Evolutionary conservation across 805 yeast genomes (phyloP).

Genomic region (Metschnikowia similis): DNA sequence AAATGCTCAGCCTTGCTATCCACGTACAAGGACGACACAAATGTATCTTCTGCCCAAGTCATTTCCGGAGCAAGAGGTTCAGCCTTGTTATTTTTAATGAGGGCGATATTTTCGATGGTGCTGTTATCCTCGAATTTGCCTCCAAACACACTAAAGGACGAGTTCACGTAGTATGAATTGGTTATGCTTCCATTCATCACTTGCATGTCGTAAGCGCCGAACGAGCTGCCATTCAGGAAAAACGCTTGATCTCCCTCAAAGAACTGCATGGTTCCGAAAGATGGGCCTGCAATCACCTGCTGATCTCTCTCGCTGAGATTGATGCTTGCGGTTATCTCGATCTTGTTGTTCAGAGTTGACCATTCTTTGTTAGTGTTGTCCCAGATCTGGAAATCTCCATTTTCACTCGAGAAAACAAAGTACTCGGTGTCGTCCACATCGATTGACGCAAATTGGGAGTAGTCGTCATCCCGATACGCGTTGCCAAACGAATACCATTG

Average conservation of each 20-base stretch:
- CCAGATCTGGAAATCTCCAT: constrained; percentile 33
- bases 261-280: constrained; percentile 32
- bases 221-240: constrained; percentile 18
- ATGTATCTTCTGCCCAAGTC: constrained; percentile 23
- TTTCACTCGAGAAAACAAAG: constrained; percentile 33
- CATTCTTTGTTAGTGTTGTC: constrained; percentile 34
- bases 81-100: constrained; percentile 21
- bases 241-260: constrained; percentile 25
- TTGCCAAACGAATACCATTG: constrained; percentile 44
- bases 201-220: constrained; percentile 21
- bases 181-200: constrained; percentile 21
- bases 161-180: constrained; percentile 45
- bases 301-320: constrained; percentile 19
- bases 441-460: constrained; percentile 29
- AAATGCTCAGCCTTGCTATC: constrained; percentile 31
- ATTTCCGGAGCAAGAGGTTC: constrained; percentile 20
- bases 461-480: constrained; percentile 19
- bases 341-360: constrained; percentile 25
- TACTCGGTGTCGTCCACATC: constrained; percentile 38
- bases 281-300: constrained; percentile 33
- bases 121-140: constrained; percentile 46
- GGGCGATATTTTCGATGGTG: constrained; percentile 24
- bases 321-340: constrained; percentile 27
- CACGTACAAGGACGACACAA: constrained; percentile 31
- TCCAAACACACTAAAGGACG: constrained; percentile 50